phyloP scores from a whole-genome alignment of 495 filamentous ascomycete species.

The Aspergillus biplanus region DNA sequence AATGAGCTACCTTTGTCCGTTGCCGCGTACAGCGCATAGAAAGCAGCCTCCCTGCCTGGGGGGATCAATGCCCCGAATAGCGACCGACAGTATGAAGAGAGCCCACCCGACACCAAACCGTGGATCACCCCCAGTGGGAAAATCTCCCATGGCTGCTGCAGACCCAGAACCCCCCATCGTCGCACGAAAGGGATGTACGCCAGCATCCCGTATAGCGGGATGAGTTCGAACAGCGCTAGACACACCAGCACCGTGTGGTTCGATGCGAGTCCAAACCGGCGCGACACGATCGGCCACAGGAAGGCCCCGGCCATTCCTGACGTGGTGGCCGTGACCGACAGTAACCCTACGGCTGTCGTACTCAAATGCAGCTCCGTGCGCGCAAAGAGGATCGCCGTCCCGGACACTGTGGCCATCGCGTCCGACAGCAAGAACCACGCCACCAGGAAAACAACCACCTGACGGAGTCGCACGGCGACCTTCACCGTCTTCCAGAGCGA shows the following conservation, averaged over 20 bases:
- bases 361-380: conserved; percentile 85
- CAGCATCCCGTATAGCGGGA: conserved; percentile 83
- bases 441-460: conserved; percentile 79
- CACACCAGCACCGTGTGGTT: conserved; percentile 83
- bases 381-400: conserved; percentile 89
- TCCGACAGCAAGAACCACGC: conserved; percentile 92
- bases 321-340: conserved; percentile 80
- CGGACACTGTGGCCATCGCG: conserved; percentile 85
- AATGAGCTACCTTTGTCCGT: conserved; percentile 91
- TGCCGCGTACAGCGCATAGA: conserved; percentile 91
- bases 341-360: conserved; percentile 72
- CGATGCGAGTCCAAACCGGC: conserved; percentile 61
- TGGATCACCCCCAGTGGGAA: conserved; percentile 84
- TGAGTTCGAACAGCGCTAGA: conserved; percentile 81
- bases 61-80: conserved; percentile 85
- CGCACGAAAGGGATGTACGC: conserved; percentile 79
- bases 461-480: conserved; percentile 71
- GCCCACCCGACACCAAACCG: conserved; percentile 81
- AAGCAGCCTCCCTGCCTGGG: conserved; percentile 87
- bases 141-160: conserved; percentile 91
- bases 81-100: conserved; percentile 83
- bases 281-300: conserved; percentile 74
- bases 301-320: conserved; percentile 83
- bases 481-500: conserved; percentile 77
- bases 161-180: conserved; percentile 72